Base-by-base conservation (phyloP, 768 basidiomycete species). In the Leucosporidium yakuticum region DNA sequence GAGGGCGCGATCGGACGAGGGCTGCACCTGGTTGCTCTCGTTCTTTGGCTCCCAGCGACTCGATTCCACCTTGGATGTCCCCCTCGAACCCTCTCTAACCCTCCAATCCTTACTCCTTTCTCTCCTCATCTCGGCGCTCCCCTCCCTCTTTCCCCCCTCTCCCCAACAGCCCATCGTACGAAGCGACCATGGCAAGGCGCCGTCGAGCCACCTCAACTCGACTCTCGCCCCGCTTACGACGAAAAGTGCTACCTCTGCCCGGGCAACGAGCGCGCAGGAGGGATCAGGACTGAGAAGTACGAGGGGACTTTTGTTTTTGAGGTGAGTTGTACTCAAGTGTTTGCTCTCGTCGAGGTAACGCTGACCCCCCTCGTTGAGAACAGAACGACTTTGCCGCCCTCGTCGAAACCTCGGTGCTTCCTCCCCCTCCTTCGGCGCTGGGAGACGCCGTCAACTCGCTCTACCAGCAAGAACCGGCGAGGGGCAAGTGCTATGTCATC, bases 131-230 rank as follows among this genome's bases (percentile, higher is more conserved):
- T 44, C 39, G 11, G 39, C 39, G 11, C 39, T 15, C 6, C 14
- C 6, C 14, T 15, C 14, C 27, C n/a, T 2, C 12, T 31, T n/a
- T 20, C 20, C 8, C 34, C 25, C 14, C 50, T 54, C 19, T 23
- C 29, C 17, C 4, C 25, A 23, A 27, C 51, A 75, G 73, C 92
- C 0, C 92, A 95, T 78, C 88, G 93, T 61, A 90, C 83, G 12
- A 91, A 89, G 75, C 85, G 93, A 25, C 93, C 93, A 20, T 96
- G 93, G 93, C 83, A 87, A 50, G 92, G 92, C 36, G 90, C 94
- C 77, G 85, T 85, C 2, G 92, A 95, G 69, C 77, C 85, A 1
- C 82, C 87, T 0, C 83, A 86, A 65, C 57, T 81, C 1, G 75
- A 79, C 84, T 23, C 50, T 34, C 74, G 63, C 27, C 66, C 69